These are phyloP conservation scores for Juglanconis oblonga DNA, from an alignment of 2,329 filamentous ascomycete genomes.

Conservation along the genomic window DNA sequence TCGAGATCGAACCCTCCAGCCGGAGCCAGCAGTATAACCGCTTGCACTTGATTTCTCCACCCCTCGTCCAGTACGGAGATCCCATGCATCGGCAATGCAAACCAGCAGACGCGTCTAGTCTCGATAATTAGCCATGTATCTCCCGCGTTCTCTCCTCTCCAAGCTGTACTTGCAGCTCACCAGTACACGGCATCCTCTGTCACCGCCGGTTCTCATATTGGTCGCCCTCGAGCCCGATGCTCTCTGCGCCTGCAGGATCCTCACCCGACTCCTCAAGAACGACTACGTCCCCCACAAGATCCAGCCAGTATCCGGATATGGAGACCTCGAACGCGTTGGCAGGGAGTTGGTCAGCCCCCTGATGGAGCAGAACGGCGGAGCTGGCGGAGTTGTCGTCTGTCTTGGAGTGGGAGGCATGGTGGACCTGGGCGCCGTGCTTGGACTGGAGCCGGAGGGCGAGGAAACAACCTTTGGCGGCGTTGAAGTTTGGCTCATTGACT, in stretches of 20 bases:
- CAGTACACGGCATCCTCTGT: constrained; percentile 81
- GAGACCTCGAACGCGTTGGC: constrained; percentile 78
- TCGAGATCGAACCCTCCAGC: background rate
- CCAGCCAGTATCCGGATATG: constrained; percentile 89
- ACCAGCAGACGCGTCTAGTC: constrained; percentile 30
- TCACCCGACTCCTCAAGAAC: constrained; percentile 89
- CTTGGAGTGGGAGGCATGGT: constrained; percentile 90
- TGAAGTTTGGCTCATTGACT: constrained; percentile 92
- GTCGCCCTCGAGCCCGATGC: constrained; percentile 93
- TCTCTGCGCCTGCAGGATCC: constrained; percentile 90
- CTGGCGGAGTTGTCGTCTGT: constrained; percentile 86
- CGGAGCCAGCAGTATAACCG: background rate
- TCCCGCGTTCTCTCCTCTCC: constrained; percentile 83
- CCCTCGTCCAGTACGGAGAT: constrained; percentile 3
- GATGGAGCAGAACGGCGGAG: constrained; percentile 80
- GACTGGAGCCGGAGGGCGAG: constrained; percentile 66
- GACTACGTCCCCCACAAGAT: constrained; percentile 99
- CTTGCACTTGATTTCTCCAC: background rate
- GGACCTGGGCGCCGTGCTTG: constrained; percentile 77
- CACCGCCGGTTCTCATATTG: constrained; percentile 85
- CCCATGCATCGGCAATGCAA: constrained; percentile 32
- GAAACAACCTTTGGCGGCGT: constrained; percentile 75
- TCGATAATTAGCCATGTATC: constrained; percentile 68
- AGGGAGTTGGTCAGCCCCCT: constrained; percentile 78
- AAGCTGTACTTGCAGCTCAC: constrained; percentile 90